Base-by-base conservation (phyloP, 352 stramenopile species). In the Phytopythium montanum region DNA sequence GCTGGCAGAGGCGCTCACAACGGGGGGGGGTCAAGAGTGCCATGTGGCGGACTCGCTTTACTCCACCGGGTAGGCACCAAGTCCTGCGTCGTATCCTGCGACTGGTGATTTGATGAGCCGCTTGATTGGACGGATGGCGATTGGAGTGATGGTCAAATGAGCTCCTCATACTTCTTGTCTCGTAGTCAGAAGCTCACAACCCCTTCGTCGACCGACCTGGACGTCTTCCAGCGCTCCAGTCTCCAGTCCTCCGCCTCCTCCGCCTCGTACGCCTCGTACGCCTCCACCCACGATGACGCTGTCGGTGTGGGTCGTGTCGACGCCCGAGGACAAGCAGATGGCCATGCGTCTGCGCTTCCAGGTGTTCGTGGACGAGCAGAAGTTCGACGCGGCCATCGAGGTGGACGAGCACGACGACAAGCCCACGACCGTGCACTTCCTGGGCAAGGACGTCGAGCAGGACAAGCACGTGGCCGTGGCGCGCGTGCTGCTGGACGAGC, bases 401-500 rank as follows among this genome's bases (percentile, higher is more conserved):
- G n/a, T 72, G 34, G 70, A 79, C 41, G 58, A 73, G 33, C 52
- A 78, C 56, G 81, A 82, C 69, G 59, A 72, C 53, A 59, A 79
- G n/a, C 65, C 69, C 29, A 74, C 66, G 29, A 90, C 81, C 18
- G 55, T 76, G 52, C 78, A 90, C 33, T 87, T 88, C 21, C 29
- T 90, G 5, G 78, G 78, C 58, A 75, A 75, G 59, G 70, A 90
- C 66, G 60, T 72, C 23, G 81, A 87, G 26, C 68, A 76, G 38
- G 69, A 70, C 66, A 72, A 82, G 68, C 81, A 83, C 60, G 75
- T 90, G 41, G 81, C 80, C 0, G 79, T 85, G 12, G 78, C 77
- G 52, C 77, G 80, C 12, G 73, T 69, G 62, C 38, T 88, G 25
- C 59, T 80, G 12, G 62, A 66, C 45, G 16, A 53, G 1, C 50